Percentiles rank a stretch among this genome's conserved stretches.
These are phyloP conservation scores for Leptographium wingfieldii DNA, from an alignment of 2,329 filamentous ascomycete species.

Conservation along the genomic window DNA sequence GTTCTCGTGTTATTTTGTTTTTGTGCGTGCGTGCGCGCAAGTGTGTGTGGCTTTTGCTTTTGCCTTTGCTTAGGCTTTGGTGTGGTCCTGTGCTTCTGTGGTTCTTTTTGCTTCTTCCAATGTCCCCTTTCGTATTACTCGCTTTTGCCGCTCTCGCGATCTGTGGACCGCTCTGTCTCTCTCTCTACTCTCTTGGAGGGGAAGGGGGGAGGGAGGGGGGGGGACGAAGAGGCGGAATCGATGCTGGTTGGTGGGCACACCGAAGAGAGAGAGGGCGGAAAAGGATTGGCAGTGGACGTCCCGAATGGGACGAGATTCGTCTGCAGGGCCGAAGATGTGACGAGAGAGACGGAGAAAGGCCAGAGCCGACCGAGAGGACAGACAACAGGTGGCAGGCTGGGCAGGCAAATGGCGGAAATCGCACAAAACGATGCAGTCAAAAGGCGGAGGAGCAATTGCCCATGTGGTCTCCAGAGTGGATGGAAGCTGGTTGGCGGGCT, in stretches of 20 bases:
- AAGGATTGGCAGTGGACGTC: background rate
- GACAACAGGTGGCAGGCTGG: background rate
- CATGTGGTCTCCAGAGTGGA: background rate
- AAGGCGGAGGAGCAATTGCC: background rate
- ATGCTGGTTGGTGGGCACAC: constrained; percentile 9
- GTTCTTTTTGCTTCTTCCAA: too few species aligned
- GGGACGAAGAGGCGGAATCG: constrained; percentile 9
- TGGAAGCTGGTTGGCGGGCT: background rate
- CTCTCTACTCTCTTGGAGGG: too few species aligned
- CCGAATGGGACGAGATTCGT: background rate
- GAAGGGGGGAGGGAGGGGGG: too few species aligned
- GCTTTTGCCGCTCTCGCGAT: background rate
- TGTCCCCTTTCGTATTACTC: too few species aligned
- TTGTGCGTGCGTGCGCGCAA: background rate
- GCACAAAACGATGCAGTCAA: background rate
- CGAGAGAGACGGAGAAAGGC: background rate
- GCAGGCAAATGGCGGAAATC: background rate
- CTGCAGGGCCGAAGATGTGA: background rate
- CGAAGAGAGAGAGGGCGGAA: constrained; percentile 1
- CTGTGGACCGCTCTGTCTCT: background rate
- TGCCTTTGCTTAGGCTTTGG: background rate
- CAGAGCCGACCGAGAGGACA: too few species aligned
- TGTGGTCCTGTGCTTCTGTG: background rate
- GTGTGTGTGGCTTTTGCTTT: background rate
- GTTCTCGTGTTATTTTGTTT: background rate